Conservation (phyloP, 306 rosid species). For the Castanospermum australe region DNA sequence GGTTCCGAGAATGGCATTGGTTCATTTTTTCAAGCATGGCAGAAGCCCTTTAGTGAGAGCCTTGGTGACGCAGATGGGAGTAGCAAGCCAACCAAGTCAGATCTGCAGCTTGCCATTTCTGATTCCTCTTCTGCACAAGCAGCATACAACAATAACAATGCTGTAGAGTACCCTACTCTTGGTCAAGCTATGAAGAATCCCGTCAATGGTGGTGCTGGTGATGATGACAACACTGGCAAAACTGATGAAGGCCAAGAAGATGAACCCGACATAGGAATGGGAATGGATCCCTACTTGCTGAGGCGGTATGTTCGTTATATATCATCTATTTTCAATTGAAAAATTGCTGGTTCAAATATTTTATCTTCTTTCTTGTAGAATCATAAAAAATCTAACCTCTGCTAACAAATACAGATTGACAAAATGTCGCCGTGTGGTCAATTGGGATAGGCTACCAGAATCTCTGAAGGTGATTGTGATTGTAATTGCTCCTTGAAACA, state of each 20-base stretch:
- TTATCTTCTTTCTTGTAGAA: neutral
- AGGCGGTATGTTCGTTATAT: neutral
- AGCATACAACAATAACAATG: neutral
- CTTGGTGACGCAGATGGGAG: neutral
- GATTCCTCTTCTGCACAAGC: neutral
- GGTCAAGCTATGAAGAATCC: neutral
- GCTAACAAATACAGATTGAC: neutral
- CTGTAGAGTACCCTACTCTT: neutral
- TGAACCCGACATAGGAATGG: neutral
- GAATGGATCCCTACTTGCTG: slow-evolving; percentile 23
- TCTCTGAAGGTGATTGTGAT: slow-evolving; percentile 29
- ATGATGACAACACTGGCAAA: too few species aligned
- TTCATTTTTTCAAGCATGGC: too few species aligned
- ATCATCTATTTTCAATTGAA: too few species aligned
- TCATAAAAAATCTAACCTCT: neutral
- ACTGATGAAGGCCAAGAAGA: neutral
- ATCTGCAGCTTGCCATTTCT: neutral
- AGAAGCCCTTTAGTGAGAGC: too few species aligned
- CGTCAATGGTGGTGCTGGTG: neutral
- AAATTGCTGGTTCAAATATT: neutral
- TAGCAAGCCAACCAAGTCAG: neutral
- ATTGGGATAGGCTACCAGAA: slow-evolving; percentile 10
- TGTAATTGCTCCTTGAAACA: too few species aligned
- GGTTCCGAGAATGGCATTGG: too few species aligned
- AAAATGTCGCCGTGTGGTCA: neutral